Evolutionary conservation across 331 rosid genomes (phyloP), one percentile per base, ranked within the genome.

Genomic region (Arachis monticola): DNA sequence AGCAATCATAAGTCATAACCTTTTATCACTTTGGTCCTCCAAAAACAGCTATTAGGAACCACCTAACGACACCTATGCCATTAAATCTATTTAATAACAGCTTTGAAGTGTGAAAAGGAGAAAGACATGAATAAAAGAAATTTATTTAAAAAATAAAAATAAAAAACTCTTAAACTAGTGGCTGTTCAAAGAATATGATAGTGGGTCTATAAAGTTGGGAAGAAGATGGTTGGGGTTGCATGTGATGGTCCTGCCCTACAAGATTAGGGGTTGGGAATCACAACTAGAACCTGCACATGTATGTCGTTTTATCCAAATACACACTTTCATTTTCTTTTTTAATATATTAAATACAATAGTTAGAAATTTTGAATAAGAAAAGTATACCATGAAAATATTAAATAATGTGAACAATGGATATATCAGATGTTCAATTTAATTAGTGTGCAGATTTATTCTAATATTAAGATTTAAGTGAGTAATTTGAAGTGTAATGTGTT

Each of bases 251-350:
- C 53, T 38, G 80, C 75, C 72, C 86, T 71, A 80, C 82, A 6
- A 60, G 78, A 50, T 58, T 56, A 62, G 75, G 75, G 46, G 77
- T 79, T 79, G 86, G 83, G 80, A 79, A 76, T 60, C 80, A 76
- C 78, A 79, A 79, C 81, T 56, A 81, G 69, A 85, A 79, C 87
- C 82, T 74, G 10, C 8, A 64, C 93, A 88, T 86, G 88, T 85
- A 88, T 86, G 87, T 69, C 48, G 2, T 64, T 81, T 71, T 47
- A 42, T 1, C 12, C 35, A 2, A 17, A 57, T 7, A 27, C n/a
- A 4, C n/a, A 3, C 41, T 38, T 38, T 38, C 4, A 3, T 38
- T 38, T 38, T 38, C 5, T 38, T 38, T 38, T 38, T 38, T 38
- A 3, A 3, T 3, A 38, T 38, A 3, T 38, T 38, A 38, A 38